A percentile compares a stretch with the other conserved stretches of the same genome.
phyloP scores from a whole-genome alignment of 352 stramenopile species.

The Globisporangium polare region DNA sequence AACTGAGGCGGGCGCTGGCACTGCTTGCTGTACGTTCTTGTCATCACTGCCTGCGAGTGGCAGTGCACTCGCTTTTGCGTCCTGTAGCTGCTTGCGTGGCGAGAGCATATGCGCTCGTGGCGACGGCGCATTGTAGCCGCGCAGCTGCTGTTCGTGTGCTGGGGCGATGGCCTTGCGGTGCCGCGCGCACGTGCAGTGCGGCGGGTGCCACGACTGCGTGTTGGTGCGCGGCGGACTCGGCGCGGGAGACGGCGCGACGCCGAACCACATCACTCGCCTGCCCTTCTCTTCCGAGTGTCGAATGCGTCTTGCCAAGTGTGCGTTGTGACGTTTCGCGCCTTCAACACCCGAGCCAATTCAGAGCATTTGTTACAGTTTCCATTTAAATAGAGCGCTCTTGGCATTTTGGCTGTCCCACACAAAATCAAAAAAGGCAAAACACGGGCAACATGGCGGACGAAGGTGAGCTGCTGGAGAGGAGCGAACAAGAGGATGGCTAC shows the following conservation, averaged over 20 bases:
- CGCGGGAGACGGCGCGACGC: conserved; percentile 43
- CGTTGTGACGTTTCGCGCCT: neutral
- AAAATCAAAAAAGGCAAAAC: conserved; percentile 1
- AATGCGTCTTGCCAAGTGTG: neutral
- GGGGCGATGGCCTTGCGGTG: conserved; percentile 13
- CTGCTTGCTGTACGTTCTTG: neutral
- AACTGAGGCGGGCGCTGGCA: neutral
- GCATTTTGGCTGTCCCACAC: no score
- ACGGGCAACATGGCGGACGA: conserved; percentile 44
- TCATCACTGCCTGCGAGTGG: neutral
- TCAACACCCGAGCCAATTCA: neutral
- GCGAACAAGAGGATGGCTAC: neutral
- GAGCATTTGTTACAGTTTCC: no score
- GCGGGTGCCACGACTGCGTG: conserved; percentile 33
- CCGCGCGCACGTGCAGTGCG: conserved; percentile 32
- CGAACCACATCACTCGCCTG: conserved; percentile 57
- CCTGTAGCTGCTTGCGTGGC: neutral
- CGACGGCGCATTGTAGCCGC: neutral
- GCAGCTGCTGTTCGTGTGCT: neutral
- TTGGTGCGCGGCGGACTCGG: conserved; percentile 32
- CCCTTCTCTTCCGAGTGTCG: neutral
- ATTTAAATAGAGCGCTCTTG: no score
- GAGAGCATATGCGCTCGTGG: neutral
- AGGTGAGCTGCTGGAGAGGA: conserved; percentile 25
- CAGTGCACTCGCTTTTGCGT: neutral